Conservation (phyloP, 305 asterid genomes). For the Solanum hybrid region DNA sequence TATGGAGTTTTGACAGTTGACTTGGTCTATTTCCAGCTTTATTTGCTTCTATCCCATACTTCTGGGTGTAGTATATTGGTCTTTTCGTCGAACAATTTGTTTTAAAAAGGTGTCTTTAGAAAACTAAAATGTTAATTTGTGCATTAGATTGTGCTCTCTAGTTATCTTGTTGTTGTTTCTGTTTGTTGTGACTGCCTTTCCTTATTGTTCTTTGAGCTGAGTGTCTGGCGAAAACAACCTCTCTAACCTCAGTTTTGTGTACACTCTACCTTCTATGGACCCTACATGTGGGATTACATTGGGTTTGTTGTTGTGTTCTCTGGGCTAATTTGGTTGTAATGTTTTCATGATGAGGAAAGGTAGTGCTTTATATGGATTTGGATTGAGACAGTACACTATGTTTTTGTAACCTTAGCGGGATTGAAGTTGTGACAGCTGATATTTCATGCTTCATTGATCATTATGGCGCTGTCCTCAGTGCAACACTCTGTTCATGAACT, state of each 20-base stretch:
- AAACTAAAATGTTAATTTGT: neutral
- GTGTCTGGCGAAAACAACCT: neutral
- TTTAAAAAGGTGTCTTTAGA: neutral
- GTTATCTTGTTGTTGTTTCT: neutral
- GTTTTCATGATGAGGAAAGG: neutral
- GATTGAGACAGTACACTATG: neutral
- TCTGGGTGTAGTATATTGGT: too few relatives aligned
- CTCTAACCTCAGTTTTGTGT: neutral
- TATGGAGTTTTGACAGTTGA: neutral
- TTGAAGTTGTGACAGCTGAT: neutral
- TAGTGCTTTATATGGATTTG: neutral
- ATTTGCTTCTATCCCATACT: neutral
- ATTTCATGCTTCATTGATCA: neutral
- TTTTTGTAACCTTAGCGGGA: neutral
- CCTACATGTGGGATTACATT: neutral
- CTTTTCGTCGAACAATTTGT: neutral
- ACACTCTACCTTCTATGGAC: neutral
- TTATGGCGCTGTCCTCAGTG: neutral
- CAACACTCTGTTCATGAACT: neutral
- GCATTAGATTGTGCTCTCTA: neutral
- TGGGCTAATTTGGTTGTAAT: neutral
- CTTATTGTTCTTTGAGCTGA: neutral
- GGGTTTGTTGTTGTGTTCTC: neutral
- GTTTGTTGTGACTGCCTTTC: neutral
- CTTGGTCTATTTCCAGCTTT: neutral